Base-by-base conservation (phyloP, 106 monocot species). In the Dendrobium officinale region DNA sequence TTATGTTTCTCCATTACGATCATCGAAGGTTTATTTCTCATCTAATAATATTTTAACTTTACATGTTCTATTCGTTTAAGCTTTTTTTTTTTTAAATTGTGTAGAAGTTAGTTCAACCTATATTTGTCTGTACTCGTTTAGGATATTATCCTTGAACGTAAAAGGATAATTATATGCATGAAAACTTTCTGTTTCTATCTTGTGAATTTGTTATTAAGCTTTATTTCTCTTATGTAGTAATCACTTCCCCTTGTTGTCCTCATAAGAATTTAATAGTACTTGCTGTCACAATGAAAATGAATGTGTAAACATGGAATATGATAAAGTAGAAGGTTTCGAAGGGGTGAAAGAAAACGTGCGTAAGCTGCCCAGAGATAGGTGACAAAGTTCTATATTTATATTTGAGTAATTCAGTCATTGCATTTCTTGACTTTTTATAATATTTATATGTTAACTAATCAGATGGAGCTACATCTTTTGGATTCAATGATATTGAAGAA, bases 1-100 rank as follows among this genome's bases (percentile, higher is more conserved):
- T 51, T 98, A 98, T 81, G 98, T 98, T 24, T 98, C 94, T 84
- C 94, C 95, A 24, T 73, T 95, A 77, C 88, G 91, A 55, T 83
- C 94, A 67, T 92, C 98, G 17, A 92, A 92, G 89, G 94, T 95
- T n/a, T 61, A 13, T n/a, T 58, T 26, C 2, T 55, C 6, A 48
- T 48, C 11, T 0, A 42, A 18, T 76, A 49, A 74, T 17, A 26
- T 26, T 26, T 26, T 27, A 15, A 76, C 1, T 24, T 31, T 74
- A 42, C 51, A 11, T 13, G 5, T 43, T 37, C 37, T 16, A 70
- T 51, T 51, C 11, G 9, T 47, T 47, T 47, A 9, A 47, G 19
- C 4, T 18, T 67, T 22, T 67, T 67, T 29, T 29, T 29, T 29
- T 31, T 26, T 26, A 26, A 26, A 9, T 70, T 11, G 17, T 51